Percentiles rank a stretch among this genome's conserved stretches.
phyloP scores from a whole-genome alignment of 2,329 filamentous ascomycete genomes.

The Colletotrichum sp. region DNA sequence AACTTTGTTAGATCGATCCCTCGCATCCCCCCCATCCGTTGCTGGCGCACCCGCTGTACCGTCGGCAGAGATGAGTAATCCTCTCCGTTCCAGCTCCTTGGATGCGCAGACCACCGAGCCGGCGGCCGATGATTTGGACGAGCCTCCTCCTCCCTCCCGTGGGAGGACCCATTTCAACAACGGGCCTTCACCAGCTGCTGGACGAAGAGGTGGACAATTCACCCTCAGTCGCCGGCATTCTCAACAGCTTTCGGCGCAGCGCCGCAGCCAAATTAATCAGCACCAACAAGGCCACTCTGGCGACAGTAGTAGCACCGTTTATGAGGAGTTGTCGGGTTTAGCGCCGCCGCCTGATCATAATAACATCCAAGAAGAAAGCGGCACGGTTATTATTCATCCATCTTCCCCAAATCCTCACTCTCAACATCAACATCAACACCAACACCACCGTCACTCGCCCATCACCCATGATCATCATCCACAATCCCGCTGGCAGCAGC shows the following conservation, averaged over 20 bases:
- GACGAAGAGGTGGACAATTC: neutral
- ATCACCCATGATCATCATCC: neutral
- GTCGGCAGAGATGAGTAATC: constrained; percentile 20
- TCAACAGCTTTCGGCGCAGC: neutral
- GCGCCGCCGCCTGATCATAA: neutral
- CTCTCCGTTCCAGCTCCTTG: constrained; percentile 2
- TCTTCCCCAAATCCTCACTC: neutral
- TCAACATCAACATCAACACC: neutral
- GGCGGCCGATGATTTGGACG: neutral
- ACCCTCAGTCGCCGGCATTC: neutral
- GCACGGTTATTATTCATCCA: neutral
- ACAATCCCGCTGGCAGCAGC: neutral
- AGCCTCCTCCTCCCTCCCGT: neutral
- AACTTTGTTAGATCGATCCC: neutral
- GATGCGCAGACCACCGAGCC: constrained; percentile 1
- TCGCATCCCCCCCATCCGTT: neutral
- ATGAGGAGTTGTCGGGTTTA: neutral
- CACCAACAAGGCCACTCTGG: neutral
- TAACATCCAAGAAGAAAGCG: neutral
- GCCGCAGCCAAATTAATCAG: neutral
- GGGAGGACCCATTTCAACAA: neutral
- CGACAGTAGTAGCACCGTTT: neutral
- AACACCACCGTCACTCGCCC: neutral
- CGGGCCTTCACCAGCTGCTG: neutral
- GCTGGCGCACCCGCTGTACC: neutral